Evolutionary conservation across 2,329 filamentous ascomycete species (phyloP), one percentile per base, ranked within the genome.

Genomic region (Phaeosphaeria sp.): DNA sequence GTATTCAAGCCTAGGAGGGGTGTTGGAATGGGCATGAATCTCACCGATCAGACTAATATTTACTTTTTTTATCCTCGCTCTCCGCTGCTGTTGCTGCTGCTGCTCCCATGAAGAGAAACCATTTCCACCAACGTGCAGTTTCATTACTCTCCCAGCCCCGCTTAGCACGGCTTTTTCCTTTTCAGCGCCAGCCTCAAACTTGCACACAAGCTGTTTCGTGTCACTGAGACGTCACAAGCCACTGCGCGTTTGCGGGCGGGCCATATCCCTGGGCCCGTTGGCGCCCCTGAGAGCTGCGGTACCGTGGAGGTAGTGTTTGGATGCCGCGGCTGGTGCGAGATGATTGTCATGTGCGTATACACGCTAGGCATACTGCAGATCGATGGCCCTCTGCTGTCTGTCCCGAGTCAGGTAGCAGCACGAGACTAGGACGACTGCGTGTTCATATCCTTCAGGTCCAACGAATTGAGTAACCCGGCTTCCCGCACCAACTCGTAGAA

Each of bases 401-500:
- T n/a, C n/a, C 6, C 30, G 30, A 6, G 30, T 7, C 11, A 13
- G 6, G 20, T 43, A 7, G 3, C 20, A 43, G 40, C 11, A 43
- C 40, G 20, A 18, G 11, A 21, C 33, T 52, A 46, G 11, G 30
- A 36, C 40, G 50, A 42, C 51, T 40, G 51, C 20, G 17, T 24
- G 20, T 36, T 40, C 40, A 53, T 17, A n/a, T 47, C 43, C 27
- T 42, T 53, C 42, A 63, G 53, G 21, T 65, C 64, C 27, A 66
- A 27, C 15, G 62, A 58, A 39, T 62, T 68, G 1, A 89, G 78
- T 59, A 99, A 81, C 42, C 93, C 93, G 3, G 94, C 91, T 80
- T 99, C 93, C 79, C 89, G 93, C 60, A 97, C 95, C 48, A 99
- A 82, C 56, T 93, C 89, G 79, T 95, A 92, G 77, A 99, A 99